Conservation (phyloP, 2,329 filamentous ascomycete species). For the Diaporthe capsici region DNA sequence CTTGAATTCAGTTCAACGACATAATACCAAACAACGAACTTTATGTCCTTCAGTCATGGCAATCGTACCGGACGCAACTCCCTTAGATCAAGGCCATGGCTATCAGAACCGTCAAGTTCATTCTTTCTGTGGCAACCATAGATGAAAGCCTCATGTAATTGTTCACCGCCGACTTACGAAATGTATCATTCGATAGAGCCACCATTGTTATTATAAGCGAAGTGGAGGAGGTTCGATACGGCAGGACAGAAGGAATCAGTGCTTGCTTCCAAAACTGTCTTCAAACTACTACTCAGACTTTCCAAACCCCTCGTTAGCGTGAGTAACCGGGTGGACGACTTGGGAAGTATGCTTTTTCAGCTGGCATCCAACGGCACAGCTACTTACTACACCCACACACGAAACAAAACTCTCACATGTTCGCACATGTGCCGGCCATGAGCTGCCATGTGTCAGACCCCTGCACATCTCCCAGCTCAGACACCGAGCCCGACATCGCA, state of each 20-base stretch:
- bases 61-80: background rate
- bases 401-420: background rate
- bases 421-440: background rate
- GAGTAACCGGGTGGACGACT: background rate
- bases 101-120: background rate
- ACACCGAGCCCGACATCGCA: background rate
- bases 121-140: too few species aligned
- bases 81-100: too few species aligned
- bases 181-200: background rate
- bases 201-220: background rate
- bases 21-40: background rate
- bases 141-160: too few species aligned
- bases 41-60: background rate
- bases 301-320: background rate
- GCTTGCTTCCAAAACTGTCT: background rate
- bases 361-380: background rate
- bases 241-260: background rate
- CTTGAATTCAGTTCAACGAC: background rate
- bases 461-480: background rate
- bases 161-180: too few species aligned
- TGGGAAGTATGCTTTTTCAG: background rate
- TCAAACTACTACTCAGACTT: background rate
- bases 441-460: background rate
- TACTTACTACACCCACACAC: background rate
- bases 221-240: background rate